Evolutionary conservation across 2,329 filamentous ascomycete genomes (phyloP).

Genomic region (Aspergillus quadrilineatus): DNA sequence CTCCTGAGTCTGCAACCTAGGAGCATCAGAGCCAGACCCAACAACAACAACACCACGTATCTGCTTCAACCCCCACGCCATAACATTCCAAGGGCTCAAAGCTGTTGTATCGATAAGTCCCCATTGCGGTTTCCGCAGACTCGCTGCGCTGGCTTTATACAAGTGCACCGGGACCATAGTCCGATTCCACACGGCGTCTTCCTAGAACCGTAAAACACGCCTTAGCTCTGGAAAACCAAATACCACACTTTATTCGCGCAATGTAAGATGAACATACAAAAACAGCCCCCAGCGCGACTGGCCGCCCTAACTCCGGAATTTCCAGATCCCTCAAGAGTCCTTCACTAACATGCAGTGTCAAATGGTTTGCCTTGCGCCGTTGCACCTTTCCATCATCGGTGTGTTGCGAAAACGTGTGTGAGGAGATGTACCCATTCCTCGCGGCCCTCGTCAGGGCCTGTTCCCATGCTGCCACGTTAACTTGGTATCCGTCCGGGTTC

Average conservation of each 20-base stretch:
- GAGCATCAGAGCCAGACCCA: slow-evolving; percentile 38
- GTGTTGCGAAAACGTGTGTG: slow-evolving; percentile 20
- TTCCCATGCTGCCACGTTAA: slow-evolving; percentile 78
- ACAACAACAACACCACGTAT: slow-evolving; percentile 61
- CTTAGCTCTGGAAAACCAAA: not conserved
- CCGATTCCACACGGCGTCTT: slow-evolving; percentile 68
- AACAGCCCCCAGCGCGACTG: slow-evolving; percentile 75
- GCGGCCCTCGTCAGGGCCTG: slow-evolving; percentile 69
- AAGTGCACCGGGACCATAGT: slow-evolving; percentile 69
- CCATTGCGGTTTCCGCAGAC: slow-evolving; percentile 71
- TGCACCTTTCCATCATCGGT: slow-evolving; percentile 17
- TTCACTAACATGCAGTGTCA: slow-evolving; percentile 57
- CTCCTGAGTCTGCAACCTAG: slow-evolving; percentile 40
- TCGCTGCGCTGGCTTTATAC: slow-evolving; percentile 66
- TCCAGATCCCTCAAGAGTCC: slow-evolving; percentile 70
- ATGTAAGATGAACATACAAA: slow-evolving; percentile 49
- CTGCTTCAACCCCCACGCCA: slow-evolving; percentile 73
- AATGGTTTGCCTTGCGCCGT: slow-evolving; percentile 42
- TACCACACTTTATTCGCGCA: not conserved
- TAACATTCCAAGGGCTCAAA: slow-evolving; percentile 65
- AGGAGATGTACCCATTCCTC: slow-evolving; percentile 59
- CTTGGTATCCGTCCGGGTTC: slow-evolving; percentile 81
- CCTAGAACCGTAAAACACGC: slow-evolving; percentile 29
- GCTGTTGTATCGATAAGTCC: slow-evolving; percentile 42
- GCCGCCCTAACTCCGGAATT: slow-evolving; percentile 74